Base-by-base conservation (phyloP, 306 rosid genomes). In the Pterocarpus santalinus region DNA sequence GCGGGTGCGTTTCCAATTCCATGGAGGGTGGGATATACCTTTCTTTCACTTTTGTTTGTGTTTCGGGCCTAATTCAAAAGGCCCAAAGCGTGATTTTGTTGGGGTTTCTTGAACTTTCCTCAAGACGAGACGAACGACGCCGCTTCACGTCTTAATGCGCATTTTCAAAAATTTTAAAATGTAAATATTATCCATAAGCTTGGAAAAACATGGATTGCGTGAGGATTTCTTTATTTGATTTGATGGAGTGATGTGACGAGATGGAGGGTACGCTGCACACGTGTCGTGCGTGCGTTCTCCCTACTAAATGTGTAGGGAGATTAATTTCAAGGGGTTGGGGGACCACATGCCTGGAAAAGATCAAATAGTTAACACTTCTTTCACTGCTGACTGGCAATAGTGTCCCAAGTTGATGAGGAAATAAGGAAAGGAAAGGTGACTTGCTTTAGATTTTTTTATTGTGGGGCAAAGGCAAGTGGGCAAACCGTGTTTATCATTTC, bases 1-100 rank as follows among this genome's bases (percentile, higher is more conserved):
- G 52, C 79, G n/a, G 41, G 73, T 47, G 72, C 53, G 57, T 16
- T 76, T 78, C 84, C 84, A 51, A 39, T 67, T 67, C 72, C 53
- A 43, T 0, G 58, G 17, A 12, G 5, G 11, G 5, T 22, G 28
- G 28, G n/a, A 52, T 52, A 47, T 47, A 47, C 53, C 4, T 47
- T 11, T 9, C 53, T 2, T 14, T 43, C 8, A 9, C 53, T 9
- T 47, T 47, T 47, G 53, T 11, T 47, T 9, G 13, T 4, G 13
- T 47, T 47, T 9, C 4, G 4, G 53, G 28, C 15, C 15, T 47
- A 12, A 1, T 47, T 47, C 15, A 2, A 47, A 47, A 47, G 58
- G 58, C 22, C 58, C 58, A 52, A 52, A 52, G 58, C 8, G 12
- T 43, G 11, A 43, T 43, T 2, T 5, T 43, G 47, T 43, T 22